Percentiles rank a stretch among this genome's conserved stretches.
Conservation (phyloP, 1,284 basidiomycete species). For the Pterulicium gracile region DNA sequence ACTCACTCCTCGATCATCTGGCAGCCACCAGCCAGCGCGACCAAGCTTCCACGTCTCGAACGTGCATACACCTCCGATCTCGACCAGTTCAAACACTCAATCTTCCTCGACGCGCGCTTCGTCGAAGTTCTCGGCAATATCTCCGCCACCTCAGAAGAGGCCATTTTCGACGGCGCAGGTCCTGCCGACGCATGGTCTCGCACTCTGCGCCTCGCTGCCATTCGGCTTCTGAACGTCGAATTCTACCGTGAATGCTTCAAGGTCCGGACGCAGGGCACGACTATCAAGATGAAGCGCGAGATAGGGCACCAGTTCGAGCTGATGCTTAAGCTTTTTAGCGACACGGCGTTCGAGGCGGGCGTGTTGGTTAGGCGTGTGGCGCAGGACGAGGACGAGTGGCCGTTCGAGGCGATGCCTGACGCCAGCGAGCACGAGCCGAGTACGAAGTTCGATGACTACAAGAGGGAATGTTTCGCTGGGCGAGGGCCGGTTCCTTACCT, state of each 20-base stretch:
- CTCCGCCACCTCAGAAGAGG: neutral
- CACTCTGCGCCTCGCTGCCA: neutral
- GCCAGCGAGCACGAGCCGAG: neutral
- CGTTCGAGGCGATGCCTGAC: neutral
- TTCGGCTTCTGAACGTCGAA: neutral
- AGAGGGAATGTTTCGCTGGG: neutral
- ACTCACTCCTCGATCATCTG: too few species aligned
- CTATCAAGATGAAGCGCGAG: neutral
- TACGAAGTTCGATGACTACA: neutral
- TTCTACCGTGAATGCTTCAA: neutral
- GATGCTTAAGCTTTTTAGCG: neutral
- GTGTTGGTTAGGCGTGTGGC: neutral
- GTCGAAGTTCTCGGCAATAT: neutral
- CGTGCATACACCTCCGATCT: neutral
- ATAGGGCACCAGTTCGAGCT: neutral
- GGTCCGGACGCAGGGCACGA: neutral
- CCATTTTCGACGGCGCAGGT: neutral
- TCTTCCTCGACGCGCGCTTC: neutral
- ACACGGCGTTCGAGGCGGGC: neutral
- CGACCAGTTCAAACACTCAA: neutral
- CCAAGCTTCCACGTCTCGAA: neutral
- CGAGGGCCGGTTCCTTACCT: neutral
- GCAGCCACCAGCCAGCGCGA: neutral
- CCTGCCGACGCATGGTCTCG: neutral
- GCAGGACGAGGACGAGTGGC: neutral